phyloP scores from a whole-genome alignment of 768 basidiomycete genomes.

The Boletellus emodensis region DNA sequence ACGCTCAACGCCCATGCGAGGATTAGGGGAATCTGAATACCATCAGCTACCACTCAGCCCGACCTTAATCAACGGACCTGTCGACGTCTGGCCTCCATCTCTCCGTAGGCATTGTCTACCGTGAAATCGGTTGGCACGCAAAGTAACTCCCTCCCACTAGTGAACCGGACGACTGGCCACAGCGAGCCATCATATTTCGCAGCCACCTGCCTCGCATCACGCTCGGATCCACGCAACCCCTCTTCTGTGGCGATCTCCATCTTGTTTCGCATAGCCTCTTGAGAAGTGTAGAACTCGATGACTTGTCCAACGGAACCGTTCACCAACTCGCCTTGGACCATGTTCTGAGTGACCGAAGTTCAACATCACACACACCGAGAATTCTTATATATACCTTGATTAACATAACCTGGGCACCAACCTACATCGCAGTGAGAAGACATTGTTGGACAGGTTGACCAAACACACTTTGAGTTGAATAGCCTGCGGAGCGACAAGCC shows the following conservation, averaged over 20 bases:
- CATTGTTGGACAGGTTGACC: neutral
- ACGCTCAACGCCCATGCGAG: conserved; percentile 87
- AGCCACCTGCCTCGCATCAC: conserved; percentile 11
- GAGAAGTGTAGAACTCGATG: conserved; percentile 40
- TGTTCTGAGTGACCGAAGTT: conserved; percentile 42
- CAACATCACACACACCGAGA: neutral
- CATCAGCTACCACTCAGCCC: conserved; percentile 13
- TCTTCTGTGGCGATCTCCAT: conserved; percentile 38
- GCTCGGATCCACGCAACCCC: conserved; percentile 29
- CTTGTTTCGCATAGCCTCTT: conserved; percentile 38
- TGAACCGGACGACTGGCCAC: conserved; percentile 67
- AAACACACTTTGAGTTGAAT: conserved; percentile 48
- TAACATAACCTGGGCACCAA: conserved; percentile 85
- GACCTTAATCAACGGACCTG: conserved; percentile 40
- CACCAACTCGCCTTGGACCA: conserved; percentile 63
- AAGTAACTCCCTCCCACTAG: conserved; percentile 41
- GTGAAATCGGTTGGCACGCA: conserved; percentile 60
- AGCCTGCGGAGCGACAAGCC: conserved; percentile 53
- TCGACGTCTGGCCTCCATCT: conserved; percentile 52
- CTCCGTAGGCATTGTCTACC: conserved; percentile 55
- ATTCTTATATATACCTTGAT: conserved; percentile 48
- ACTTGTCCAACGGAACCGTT: conserved; percentile 68
- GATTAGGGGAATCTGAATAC: conserved; percentile 49
- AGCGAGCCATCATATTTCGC: conserved; percentile 23
- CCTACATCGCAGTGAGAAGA: conserved; percentile 33